Percentiles rank a stretch among this genome's conserved stretches.
These are phyloP conservation scores for Trametes sp. DNA, from an alignment of 1,284 basidiomycete species.

Conservation along the genomic window DNA sequence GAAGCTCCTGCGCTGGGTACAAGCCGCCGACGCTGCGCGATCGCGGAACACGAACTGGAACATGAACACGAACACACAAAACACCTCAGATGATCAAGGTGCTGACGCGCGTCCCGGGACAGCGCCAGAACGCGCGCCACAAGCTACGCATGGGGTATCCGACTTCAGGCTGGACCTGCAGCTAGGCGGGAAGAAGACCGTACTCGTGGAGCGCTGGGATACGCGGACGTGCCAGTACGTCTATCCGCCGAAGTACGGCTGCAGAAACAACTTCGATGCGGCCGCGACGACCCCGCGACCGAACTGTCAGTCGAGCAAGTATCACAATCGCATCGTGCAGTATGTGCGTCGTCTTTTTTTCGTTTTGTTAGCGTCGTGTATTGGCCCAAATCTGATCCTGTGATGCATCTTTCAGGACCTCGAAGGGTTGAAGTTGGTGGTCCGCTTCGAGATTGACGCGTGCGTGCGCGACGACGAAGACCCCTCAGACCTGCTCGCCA, in stretches of 20 bases:
- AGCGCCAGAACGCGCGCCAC: not conserved
- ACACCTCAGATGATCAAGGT: not conserved
- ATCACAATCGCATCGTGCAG: slow-evolving; percentile 57
- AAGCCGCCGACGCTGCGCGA: slow-evolving; percentile 1
- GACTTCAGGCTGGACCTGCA: slow-evolving; percentile 66
- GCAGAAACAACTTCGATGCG: slow-evolving; percentile 57
- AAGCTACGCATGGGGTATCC: slow-evolving; percentile 28
- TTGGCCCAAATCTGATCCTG: not conserved
- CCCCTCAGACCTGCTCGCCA: slow-evolving; percentile 11
- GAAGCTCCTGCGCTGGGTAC: slow-evolving; percentile 61
- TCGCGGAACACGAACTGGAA: not conserved
- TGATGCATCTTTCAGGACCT: slow-evolving; percentile 30
- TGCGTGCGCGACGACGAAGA: slow-evolving; percentile 20
- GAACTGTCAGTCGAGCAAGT: slow-evolving; percentile 50
- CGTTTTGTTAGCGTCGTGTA: not conserved
- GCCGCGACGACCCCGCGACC: slow-evolving; percentile 48
- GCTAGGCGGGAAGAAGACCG: slow-evolving; percentile 57
- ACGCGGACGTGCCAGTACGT: slow-evolving; percentile 14
- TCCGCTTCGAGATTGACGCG: slow-evolving; percentile 43
- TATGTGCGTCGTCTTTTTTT: slow-evolving; percentile 57
- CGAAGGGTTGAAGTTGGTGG: slow-evolving; percentile 38
- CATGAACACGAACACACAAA: not conserved
- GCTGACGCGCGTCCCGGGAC: not conserved
- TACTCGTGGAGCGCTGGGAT: slow-evolving; percentile 56
- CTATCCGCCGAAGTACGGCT: slow-evolving; percentile 34